Evolutionary conservation across 441 rosid species (phyloP).

Genomic region (Euphorbia neoarborescens): DNA sequence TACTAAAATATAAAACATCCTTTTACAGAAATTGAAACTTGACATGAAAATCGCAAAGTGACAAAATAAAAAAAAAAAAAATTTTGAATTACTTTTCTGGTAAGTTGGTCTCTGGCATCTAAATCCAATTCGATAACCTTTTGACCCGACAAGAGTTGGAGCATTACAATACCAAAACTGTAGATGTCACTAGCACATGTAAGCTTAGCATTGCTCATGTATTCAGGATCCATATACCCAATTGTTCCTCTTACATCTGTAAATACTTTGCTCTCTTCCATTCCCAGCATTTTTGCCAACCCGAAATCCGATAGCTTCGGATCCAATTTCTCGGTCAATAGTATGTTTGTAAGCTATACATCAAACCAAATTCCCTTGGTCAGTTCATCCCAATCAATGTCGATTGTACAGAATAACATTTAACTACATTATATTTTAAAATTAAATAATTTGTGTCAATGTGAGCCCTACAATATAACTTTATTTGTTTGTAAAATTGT

Average conservation of each 20-base stretch:
- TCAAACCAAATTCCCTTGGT: too few relatives aligned
- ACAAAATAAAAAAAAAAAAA: not conserved
- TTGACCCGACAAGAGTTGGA: constrained; percentile 56
- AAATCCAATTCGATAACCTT: constrained; percentile 55
- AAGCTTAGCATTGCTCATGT: constrained; percentile 57
- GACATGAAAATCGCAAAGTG: not conserved
- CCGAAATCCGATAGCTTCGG: constrained; percentile 67
- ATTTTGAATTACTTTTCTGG: constrained; percentile 44
- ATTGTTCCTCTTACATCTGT: constrained; percentile 66
- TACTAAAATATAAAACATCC: not conserved
- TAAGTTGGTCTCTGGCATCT: constrained; percentile 57
- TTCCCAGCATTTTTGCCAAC: constrained; percentile 51
- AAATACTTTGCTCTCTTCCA: constrained; percentile 62
- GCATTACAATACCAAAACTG: constrained; percentile 54
- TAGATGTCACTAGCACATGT: constrained; percentile 61
- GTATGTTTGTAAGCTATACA: constrained; percentile 68
- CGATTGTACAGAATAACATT: too few relatives aligned
- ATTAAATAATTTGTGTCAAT: too few relatives aligned
- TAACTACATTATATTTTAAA: too few relatives aligned
- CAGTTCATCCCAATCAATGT: too few relatives aligned
- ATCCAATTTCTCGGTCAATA: constrained; percentile 45
- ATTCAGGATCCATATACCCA: constrained; percentile 70
- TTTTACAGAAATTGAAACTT: too few relatives aligned
- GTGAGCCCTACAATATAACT: too few relatives aligned
- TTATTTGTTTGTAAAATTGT: too few relatives aligned